A percentile compares a stretch with the other conserved stretches of the same genome.
phyloP scores from a whole-genome alignment of 1,284 basidiomycete species.

The Apiotrichum gamsii region DNA sequence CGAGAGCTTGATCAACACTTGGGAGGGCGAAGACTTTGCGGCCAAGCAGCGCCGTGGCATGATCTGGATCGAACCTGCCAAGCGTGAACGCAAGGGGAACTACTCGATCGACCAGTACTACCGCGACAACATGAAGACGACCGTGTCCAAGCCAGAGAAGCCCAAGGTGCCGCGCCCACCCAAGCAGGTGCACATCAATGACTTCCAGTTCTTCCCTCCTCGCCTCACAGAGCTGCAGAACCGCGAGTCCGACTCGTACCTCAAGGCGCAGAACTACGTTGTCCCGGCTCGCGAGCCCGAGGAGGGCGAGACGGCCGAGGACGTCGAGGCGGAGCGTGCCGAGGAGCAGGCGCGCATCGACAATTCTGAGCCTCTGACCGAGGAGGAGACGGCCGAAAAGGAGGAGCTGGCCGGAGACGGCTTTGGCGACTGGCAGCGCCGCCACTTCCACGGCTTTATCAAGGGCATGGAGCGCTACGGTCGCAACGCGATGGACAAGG shows the following conservation, averaged over 20 bases:
- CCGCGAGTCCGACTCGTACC: constrained; percentile 74
- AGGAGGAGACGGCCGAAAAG: constrained; percentile 75
- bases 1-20: constrained; percentile 76
- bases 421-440: constrained; percentile 82
- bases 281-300: constrained; percentile 65
- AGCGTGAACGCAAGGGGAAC: constrained; percentile 91
- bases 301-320: constrained; percentile 68
- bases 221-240: constrained; percentile 79
- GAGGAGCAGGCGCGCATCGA: constrained; percentile 83
- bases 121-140: constrained; percentile 80
- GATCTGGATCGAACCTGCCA: constrained; percentile 77
- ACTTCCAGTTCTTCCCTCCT: constrained; percentile 95
- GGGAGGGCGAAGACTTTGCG: constrained; percentile 92
- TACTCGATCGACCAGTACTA: constrained; percentile 93
- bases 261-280: constrained; percentile 61
- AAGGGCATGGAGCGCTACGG: constrained; percentile 79
- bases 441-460: constrained; percentile 90
- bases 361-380: constrained; percentile 74
- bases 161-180: constrained; percentile 81
- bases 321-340: constrained; percentile 71
- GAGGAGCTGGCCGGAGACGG: constrained; percentile 71
- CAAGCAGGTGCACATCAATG: constrained; percentile 81
- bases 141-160: constrained; percentile 64
- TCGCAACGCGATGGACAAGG: constrained; percentile 65
- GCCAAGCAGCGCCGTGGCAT: constrained; percentile 61